Evolutionary conservation across 495 filamentous ascomycete genomes (phyloP), one percentile per base, ranked within the genome.

Genomic region (Viridothelium virens): DNA sequence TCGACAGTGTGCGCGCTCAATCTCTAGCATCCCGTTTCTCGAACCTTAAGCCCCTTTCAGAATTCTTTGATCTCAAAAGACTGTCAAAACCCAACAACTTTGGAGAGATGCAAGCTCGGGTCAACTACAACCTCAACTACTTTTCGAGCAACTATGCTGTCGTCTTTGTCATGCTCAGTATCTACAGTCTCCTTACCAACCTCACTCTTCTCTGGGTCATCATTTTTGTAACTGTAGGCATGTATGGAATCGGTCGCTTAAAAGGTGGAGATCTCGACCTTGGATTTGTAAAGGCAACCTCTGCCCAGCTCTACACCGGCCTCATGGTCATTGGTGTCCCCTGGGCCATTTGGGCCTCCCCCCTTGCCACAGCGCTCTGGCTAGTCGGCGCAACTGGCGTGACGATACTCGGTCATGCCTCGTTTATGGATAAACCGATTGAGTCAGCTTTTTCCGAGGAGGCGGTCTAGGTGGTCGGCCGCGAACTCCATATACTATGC

Each of bases 361-460:
- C 91, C 67, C 83, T 96, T 72, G 68, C 82, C 63, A 92, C 91
- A 33, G 82, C 89, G 66, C 85, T 97, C 70, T 98, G 95, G 95
- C 82, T 98, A 74, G 91, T 97, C 73, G 95, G 94, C 69, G 95
- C 94, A 34, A 90, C 86, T 69, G 93, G 90, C 71, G 90, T 96
- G 75, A 88, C 85, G 75, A 92, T 97, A 67, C 81, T 97, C 68
- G 95, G 95, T 78, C 94, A 98, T 80, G 94, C 94, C 71, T 83
- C 91, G 63, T 86, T 98, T 74, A 87, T 98, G 88, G 94, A 98
- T 79, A 96, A 96, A 83, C 93, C 93, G 46, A 96, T 97, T 83
- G 94, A 97, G 86, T 92, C 93, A 92, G 92, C 93, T 98, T 98
- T 98, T 97, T 98, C 95, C 85, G 94, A 96, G 94, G 95, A 97